Conservation (phyloP, 2,329 filamentous ascomycete species). For the Aphanoascus verrucosus region DNA sequence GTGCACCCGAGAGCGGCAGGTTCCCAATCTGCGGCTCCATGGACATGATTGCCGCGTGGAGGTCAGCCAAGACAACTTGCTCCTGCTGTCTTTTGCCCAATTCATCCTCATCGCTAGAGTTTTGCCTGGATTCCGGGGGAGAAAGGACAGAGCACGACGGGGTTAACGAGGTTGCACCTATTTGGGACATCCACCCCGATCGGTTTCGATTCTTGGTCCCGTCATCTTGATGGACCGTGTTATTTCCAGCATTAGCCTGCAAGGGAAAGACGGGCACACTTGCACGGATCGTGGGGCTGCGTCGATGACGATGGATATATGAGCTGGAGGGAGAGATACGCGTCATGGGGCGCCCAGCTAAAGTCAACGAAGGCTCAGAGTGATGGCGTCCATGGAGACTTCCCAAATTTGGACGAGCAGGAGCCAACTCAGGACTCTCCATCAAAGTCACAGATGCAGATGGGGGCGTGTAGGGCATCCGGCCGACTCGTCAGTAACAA, state of each 20-base stretch:
- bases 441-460: slow-evolving; percentile 48
- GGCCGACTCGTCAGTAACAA: slow-evolving; percentile 21
- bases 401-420: slow-evolving; percentile 25
- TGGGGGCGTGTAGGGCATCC: slow-evolving; percentile 44
- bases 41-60: slow-evolving; percentile 72
- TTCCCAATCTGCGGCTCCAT: slow-evolving; percentile 43
- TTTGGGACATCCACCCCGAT: slow-evolving; percentile 60
- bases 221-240: slow-evolving; percentile 8
- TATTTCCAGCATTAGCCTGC: slow-evolving; percentile 15
- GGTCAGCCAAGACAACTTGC: slow-evolving; percentile 47
- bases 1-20: slow-evolving; percentile 12
- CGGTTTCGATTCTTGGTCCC: slow-evolving; percentile 17
- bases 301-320: slow-evolving; percentile 52
- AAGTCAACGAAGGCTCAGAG: slow-evolving; percentile 15
- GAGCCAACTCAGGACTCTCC: slow-evolving; percentile 41
- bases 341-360: slow-evolving; percentile 32
- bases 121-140: slow-evolving; percentile 72
- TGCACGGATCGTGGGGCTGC: slow-evolving; percentile 44
- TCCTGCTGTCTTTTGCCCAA: slow-evolving; percentile 34
- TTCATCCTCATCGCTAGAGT: slow-evolving; percentile 76
- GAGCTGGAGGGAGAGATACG: slow-evolving; percentile 49
- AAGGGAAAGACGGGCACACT: slow-evolving; percentile 23
- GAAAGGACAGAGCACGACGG: slow-evolving; percentile 79
- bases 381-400: slow-evolving; percentile 15
- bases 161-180: slow-evolving; percentile 46